phyloP scores from a whole-genome alignment of 1,284 basidiomycete genomes.

The Apiotrichum brassicae region DNA sequence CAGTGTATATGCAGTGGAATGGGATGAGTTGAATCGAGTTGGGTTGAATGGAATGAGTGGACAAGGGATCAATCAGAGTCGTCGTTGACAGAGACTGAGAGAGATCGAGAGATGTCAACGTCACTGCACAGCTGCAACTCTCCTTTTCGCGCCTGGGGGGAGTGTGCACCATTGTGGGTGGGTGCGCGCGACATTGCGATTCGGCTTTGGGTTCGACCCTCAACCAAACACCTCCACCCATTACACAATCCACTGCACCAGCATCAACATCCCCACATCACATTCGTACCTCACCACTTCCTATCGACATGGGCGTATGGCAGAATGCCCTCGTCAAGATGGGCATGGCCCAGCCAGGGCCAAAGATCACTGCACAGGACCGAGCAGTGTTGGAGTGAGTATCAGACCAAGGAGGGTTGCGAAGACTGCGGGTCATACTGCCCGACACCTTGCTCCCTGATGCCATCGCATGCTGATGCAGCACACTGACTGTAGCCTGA shows the following conservation, averaged over 20 bases:
- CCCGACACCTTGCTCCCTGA: too few species aligned
- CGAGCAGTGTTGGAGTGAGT: slow-evolving; percentile 82
- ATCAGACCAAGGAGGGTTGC: neutral
- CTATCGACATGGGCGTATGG: slow-evolving; percentile 34
- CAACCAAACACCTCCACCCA: too few species aligned
- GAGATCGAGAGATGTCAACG: neutral
- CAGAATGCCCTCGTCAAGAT: slow-evolving; percentile 36
- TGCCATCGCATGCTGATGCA: neutral
- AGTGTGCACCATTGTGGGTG: too few species aligned
- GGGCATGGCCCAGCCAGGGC: slow-evolving; percentile 61
- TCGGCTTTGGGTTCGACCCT: too few species aligned
- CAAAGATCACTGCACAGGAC: slow-evolving; percentile 89
- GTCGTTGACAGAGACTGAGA: slow-evolving; percentile 1
- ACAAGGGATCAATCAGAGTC: too few species aligned
- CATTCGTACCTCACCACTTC: neutral
- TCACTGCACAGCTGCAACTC: too few species aligned
- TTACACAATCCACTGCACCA: neutral
- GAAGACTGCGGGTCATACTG: too few species aligned
- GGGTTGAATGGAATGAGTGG: too few species aligned
- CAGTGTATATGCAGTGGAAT: neutral
- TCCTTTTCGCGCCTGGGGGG: too few species aligned
- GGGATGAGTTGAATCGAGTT: neutral
- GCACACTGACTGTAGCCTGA: slow-evolving; percentile 56
- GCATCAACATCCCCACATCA: neutral
- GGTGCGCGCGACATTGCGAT: too few species aligned